Percentiles rank a stretch among this genome's conserved stretches.
Conservation (phyloP, 352 stramenopile genomes). For the Pythium aquatile region DNA sequence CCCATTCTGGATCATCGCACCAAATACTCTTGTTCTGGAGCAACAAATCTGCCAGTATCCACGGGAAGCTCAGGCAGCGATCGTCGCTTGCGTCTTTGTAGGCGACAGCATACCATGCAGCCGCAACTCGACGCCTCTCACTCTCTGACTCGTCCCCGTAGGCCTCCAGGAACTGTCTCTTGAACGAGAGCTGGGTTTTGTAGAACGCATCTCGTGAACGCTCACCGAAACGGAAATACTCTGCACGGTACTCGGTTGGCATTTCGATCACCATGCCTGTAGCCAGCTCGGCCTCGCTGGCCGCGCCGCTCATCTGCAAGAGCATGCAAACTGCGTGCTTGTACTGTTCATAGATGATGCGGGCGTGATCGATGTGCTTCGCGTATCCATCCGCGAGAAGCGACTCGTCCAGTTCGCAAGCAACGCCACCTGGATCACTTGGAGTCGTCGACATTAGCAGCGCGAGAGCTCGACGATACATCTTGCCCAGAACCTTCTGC, state of each 20-base stretch:
- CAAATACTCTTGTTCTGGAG: slow-evolving; percentile 38
- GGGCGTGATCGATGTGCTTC: slow-evolving; percentile 37
- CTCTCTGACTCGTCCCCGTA: slow-evolving; percentile 17
- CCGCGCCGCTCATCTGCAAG: slow-evolving; percentile 60
- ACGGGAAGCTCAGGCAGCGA: slow-evolving; percentile 64
- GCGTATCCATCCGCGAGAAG: slow-evolving; percentile 57
- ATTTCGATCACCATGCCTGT: slow-evolving; percentile 74
- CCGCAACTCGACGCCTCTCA: slow-evolving; percentile 43
- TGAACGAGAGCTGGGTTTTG: slow-evolving; percentile 43
- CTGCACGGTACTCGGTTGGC: slow-evolving; percentile 52
- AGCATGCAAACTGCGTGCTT: slow-evolving; percentile 51
- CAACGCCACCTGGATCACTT: slow-evolving; percentile 16
- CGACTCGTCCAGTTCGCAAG: slow-evolving; percentile 44
- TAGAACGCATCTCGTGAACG: slow-evolving; percentile 70
- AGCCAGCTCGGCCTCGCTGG: slow-evolving; percentile 60
- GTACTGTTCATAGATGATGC: slow-evolving; percentile 64
- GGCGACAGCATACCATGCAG: slow-evolving; percentile 70
- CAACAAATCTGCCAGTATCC: slow-evolving; percentile 61
- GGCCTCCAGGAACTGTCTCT: slow-evolving; percentile 41
- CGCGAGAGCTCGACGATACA: slow-evolving; percentile 66
- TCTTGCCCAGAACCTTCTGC: slow-evolving; percentile 65
- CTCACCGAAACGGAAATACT: slow-evolving; percentile 81
- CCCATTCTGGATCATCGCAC: slow-evolving; percentile 5
- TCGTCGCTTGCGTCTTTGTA: slow-evolving; percentile 42
- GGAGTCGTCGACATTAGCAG: slow-evolving; percentile 45